phyloP scores from a whole-genome alignment of 495 filamentous ascomycete species.

The Pseudomonodictys pantanalensis region DNA sequence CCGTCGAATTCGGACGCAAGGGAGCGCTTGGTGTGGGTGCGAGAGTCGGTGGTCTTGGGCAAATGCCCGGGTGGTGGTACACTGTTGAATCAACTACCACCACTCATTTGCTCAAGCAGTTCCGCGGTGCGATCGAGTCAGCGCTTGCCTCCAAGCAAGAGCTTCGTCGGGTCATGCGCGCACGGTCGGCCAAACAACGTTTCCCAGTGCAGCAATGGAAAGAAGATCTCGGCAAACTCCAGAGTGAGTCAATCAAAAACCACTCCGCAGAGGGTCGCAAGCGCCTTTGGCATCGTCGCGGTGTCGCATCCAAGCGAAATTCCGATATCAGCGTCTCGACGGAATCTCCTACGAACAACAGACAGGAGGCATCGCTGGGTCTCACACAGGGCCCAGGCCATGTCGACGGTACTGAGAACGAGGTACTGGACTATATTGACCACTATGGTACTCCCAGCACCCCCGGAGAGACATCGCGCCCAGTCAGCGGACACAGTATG shows the following conservation, averaged over 20 bases:
- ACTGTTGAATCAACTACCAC: constrained; percentile 68
- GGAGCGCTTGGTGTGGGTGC: constrained; percentile 74
- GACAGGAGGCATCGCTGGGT: no score
- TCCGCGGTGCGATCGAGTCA: constrained; percentile 64
- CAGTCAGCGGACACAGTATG: no score
- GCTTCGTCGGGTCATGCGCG: constrained; percentile 65
- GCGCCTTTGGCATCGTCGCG: neutral
- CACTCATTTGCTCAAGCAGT: constrained; percentile 69
- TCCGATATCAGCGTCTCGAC: no score
- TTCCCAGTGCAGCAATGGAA: constrained; percentile 59
- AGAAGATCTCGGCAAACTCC: constrained; percentile 43
- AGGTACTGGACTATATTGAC: no score
- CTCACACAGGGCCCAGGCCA: no score
- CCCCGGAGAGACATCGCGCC: no score
- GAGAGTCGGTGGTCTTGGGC: constrained; percentile 64
- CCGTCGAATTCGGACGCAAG: constrained; percentile 76
- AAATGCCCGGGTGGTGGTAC: constrained; percentile 79
- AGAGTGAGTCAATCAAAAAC: constrained; percentile 38
- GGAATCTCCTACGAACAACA: no score
- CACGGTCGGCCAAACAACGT: constrained; percentile 68
- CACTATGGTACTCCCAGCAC: no score
- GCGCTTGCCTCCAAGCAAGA: constrained; percentile 61
- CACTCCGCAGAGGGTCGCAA: neutral
- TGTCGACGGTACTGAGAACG: no score
- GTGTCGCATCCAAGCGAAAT: constrained; percentile 12